Evolutionary conservation across 208 protist species (phyloP).

Genomic region (Naegleria fowleri): DNA sequence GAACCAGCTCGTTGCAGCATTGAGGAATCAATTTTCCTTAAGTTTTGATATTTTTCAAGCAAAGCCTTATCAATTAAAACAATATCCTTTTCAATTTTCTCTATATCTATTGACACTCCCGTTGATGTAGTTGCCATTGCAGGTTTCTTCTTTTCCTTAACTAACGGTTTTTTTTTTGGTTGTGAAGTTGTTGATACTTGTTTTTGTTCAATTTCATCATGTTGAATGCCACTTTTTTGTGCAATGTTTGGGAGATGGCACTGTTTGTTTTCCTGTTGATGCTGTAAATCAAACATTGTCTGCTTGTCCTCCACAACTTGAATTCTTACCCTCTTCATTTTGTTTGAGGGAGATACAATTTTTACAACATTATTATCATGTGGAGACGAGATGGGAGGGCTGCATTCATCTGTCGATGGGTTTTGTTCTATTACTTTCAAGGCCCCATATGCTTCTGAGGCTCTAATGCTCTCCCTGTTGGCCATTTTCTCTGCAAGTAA

Average conservation of each 20-base stretch:
- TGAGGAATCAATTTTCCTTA: not conserved
- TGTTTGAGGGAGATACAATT: not conserved
- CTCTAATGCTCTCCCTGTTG: not conserved
- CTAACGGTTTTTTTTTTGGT: not conserved
- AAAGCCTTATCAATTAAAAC: not conserved
- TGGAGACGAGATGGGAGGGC: not conserved
- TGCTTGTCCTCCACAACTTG: not conserved
- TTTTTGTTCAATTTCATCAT: not conserved
- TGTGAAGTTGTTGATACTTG: not conserved
- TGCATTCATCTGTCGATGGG: too few relatives aligned
- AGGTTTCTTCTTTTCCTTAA: not conserved
- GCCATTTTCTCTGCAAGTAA: not conserved
- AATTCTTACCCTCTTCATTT: not conserved
- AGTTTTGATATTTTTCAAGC: not conserved
- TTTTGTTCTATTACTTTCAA: not conserved
- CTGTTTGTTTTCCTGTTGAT: too few relatives aligned
- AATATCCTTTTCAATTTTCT: not conserved
- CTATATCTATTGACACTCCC: not conserved
- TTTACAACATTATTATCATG: not conserved
- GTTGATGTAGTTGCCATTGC: not conserved
- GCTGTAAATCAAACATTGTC: too few relatives aligned
- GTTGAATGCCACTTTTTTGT: not conserved
- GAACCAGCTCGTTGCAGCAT: not conserved
- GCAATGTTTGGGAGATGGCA: too few relatives aligned
- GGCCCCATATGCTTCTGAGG: not conserved